Evolutionary conservation across 257 asterid species (phyloP).

Genomic region (Echites panduratus): DNA sequence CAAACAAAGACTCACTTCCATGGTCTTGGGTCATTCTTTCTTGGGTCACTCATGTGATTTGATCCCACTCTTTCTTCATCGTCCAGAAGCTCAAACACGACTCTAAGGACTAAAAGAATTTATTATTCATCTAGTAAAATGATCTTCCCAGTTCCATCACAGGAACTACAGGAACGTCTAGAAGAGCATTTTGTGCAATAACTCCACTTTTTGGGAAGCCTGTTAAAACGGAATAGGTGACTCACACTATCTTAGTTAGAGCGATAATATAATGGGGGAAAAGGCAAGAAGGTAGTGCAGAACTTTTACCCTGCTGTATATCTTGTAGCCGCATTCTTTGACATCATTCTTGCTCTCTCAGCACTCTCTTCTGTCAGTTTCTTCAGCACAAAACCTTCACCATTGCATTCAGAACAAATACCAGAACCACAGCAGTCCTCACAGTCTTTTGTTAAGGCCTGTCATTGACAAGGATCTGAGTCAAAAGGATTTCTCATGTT

Average conservation of each 20-base stretch:
- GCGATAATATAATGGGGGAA: background rate
- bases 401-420: constrained; percentile 77
- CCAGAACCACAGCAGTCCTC: constrained; percentile 86
- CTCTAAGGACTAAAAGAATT: background rate
- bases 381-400: constrained; percentile 82
- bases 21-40: background rate
- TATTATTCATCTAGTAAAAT: constrained; percentile 18
- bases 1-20: background rate
- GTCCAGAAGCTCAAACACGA: background rate
- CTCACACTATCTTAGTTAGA: background rate
- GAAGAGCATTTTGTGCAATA: constrained; percentile 92
- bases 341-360: constrained; percentile 63
- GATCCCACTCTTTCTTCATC: background rate
- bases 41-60: background rate
- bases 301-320: constrained; percentile 79
- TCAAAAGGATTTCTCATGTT: constrained; percentile 3
- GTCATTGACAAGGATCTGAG: constrained; percentile 21
- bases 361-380: constrained; percentile 61
- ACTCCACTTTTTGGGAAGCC: constrained; percentile 97
- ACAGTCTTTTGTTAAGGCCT: constrained; percentile 48
- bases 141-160: constrained; percentile 77
- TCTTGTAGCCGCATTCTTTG: constrained; percentile 75
- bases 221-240: constrained; percentile 23
- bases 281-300: background rate
- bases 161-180: constrained; percentile 60